phyloP scores from a whole-genome alignment of 768 basidiomycete species.

The Mycena latifolia region DNA sequence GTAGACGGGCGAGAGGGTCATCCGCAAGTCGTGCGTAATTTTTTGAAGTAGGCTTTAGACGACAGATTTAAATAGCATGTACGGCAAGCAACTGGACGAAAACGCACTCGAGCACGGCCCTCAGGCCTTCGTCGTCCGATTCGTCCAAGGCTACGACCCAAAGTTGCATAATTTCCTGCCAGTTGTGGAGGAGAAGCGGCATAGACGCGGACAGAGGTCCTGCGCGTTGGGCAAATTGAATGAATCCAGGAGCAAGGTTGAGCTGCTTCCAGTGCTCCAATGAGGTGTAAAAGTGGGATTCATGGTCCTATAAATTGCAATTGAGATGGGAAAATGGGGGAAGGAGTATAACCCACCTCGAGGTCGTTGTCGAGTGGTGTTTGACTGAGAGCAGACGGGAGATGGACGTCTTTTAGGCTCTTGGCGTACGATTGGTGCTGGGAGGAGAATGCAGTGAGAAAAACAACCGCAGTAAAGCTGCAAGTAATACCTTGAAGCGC shows the following conservation, averaged over 20 bases:
- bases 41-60: conserved; percentile 78
- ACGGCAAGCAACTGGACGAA: neutral
- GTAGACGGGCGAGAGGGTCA: conserved; percentile 77
- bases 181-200: conserved; percentile 86
- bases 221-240: conserved; percentile 73
- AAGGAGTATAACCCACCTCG: conserved; percentile 52
- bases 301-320: conserved; percentile 66
- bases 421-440: conserved; percentile 84
- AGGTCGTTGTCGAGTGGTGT: conserved; percentile 72
- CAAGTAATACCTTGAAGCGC: conserved; percentile 60
- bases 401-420: conserved; percentile 76
- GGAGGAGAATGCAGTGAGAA: neutral
- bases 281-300: conserved; percentile 82
- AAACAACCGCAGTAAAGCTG: neutral
- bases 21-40: conserved; percentile 84
- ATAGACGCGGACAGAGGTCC: conserved; percentile 77
- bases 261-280: conserved; percentile 84
- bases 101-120: conserved; percentile 82
- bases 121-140: conserved; percentile 80
- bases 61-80: conserved; percentile 26
- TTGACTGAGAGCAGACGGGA: conserved; percentile 73
- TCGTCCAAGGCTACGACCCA: conserved; percentile 72
- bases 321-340: conserved; percentile 40
- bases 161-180: conserved; percentile 72
- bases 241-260: conserved; percentile 82